phyloP scores from a whole-genome alignment of 1,139 yeast species.

The Saccharomyces uvarum region DNA sequence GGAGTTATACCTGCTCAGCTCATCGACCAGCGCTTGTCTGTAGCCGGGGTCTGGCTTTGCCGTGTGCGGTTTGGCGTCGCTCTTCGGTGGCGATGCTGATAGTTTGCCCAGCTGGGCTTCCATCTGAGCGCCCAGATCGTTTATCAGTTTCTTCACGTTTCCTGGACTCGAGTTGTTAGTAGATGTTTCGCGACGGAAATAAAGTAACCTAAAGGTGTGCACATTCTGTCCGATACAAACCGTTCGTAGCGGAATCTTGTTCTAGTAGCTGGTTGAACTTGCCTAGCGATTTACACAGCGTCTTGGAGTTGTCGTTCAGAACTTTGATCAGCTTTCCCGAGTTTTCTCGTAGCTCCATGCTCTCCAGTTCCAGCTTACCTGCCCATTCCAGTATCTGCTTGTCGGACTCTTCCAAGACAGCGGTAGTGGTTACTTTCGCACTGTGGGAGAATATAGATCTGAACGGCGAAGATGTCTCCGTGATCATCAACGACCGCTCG shows the following conservation, averaged over 20 bases:
- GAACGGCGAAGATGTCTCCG: slow-evolving; percentile 7
- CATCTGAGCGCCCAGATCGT: not conserved
- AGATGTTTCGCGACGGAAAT: not conserved
- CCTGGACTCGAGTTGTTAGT: not conserved
- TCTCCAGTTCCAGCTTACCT: slow-evolving; percentile 39
- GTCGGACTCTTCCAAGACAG: slow-evolving; percentile 27
- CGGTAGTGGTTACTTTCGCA: not conserved
- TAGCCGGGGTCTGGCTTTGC: not conserved
- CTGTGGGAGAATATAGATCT: not conserved
- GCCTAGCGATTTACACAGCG: not conserved
- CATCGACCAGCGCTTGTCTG: slow-evolving; percentile 1
- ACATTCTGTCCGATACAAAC: not conserved
- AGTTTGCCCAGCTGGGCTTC: not conserved
- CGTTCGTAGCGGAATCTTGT: not conserved
- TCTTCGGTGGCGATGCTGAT: not conserved
- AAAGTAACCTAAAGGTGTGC: not conserved
- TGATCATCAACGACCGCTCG: slow-evolving; percentile 3
- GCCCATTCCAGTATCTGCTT: slow-evolving; percentile 40
- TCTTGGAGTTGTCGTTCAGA: not conserved
- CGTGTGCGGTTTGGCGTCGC: not conserved
- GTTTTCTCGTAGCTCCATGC: slow-evolving; percentile 35
- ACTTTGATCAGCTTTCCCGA: slow-evolving; percentile 27
- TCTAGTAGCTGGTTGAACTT: not conserved
- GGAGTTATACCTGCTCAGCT: not conserved
- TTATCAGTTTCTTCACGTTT: not conserved